phyloP scores from a whole-genome alignment of 2,329 filamentous ascomycete genomes.

The Pseudocercospora fuligena region DNA sequence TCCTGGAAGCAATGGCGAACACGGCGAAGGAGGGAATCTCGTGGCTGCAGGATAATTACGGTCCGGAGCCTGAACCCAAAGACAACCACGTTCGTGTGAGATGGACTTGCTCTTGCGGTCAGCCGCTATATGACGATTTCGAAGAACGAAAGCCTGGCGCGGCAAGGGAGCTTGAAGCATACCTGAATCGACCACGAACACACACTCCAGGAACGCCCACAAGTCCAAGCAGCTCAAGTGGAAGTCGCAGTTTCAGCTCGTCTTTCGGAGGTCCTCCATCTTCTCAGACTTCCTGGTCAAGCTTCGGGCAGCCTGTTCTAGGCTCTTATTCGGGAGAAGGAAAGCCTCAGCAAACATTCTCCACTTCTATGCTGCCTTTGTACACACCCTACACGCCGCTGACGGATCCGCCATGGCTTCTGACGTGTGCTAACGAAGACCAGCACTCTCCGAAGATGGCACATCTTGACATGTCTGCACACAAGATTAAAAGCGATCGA shows the following conservation, averaged over 20 bases:
- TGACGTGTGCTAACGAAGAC: slow-evolving; percentile 47
- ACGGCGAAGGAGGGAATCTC: background rate
- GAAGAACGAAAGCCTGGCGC: slow-evolving; percentile 44
- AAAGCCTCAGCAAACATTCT: slow-evolving; percentile 15
- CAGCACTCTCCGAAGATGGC: slow-evolving; percentile 44
- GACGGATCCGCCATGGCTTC: slow-evolving; percentile 41
- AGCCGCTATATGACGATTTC: slow-evolving; percentile 46
- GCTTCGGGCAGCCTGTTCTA: slow-evolving; percentile 5
- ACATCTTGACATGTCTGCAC: slow-evolving; percentile 43
- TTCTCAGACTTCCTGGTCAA: slow-evolving; percentile 23
- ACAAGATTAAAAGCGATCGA: slow-evolving; percentile 42
- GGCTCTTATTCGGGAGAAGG: background rate
- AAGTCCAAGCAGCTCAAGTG: slow-evolving; percentile 22
- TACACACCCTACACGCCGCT: slow-evolving; percentile 18
- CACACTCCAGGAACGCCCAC: slow-evolving; percentile 31
- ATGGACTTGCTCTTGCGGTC: slow-evolving; percentile 29
- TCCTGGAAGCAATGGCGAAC: slow-evolving; percentile 2
- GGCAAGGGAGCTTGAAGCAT: slow-evolving; percentile 45
- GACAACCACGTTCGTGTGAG: slow-evolving; percentile 25
- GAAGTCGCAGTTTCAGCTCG: slow-evolving; percentile 12
- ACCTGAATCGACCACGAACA: slow-evolving; percentile 42
- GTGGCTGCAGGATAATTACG: slow-evolving; percentile 25
- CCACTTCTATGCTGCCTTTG: background rate
- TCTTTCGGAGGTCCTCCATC: slow-evolving; percentile 16
- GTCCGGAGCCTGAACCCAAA: slow-evolving; percentile 21